Evolutionary conservation across 495 filamentous ascomycete genomes (phyloP), one percentile per base, ranked within the genome.

Genomic region (Clohesyomyces aquaticus): DNA sequence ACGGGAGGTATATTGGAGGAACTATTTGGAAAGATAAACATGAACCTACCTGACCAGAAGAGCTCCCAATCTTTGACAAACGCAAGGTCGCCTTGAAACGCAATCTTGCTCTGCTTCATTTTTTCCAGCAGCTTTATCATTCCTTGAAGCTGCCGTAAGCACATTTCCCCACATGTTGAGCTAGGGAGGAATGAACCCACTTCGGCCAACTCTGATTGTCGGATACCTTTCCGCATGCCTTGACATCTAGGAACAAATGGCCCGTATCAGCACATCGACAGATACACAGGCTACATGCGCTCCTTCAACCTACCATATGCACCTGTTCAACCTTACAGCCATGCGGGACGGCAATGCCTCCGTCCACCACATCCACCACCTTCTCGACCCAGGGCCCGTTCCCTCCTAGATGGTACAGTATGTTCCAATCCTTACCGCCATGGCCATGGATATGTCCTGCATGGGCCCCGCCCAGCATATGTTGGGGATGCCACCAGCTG

Each of bases 361-460:
- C 69, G 10, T 75, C 70, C 23, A 76, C 72, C 0, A 76, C 70
- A 23, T 73, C 77, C 53, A 78, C 75, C 16, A 76, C 56, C 57
- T 82, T 85, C 66, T 82, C 76, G 46, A 87, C 74, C 84, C 83
- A 86, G 10, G 84, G 84, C 1, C 84, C 81, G 70, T 83, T 83
- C 4, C 84, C 83, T 10, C 84, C 84, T 4, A 85, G 72, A 68
- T 86, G 81, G 56, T 85, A 79, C 22, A 83, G 72, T 46, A 85
- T 65, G 65, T 85, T 81, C 83, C 83, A 86, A 61, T 62, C 62
- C 16, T 55, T 64, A 12, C 51, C 59, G 9, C 55, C 26, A 18
- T 67, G 53, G 18, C 50, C 49, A n/a, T 4, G 52, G 23, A n/a
- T 16, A 21, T 32, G 41, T 27, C 48, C 14, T 8, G 47, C 16